Conservation (phyloP, 306 rosid genomes). For the Vachellia pachyceras region DNA sequence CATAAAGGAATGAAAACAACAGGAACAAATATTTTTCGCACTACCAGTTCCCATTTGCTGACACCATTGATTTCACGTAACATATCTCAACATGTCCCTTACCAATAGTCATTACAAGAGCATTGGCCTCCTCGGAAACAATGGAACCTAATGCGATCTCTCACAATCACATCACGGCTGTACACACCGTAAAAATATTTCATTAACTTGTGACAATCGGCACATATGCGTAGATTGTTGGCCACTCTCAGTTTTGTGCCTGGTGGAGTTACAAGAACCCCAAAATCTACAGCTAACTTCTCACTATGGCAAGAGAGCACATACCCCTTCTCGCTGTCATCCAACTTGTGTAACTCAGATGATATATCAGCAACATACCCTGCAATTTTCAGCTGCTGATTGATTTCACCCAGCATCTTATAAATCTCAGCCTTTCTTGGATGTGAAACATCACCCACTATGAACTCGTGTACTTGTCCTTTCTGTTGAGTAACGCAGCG, state of each 20-base stretch:
- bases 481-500: too few relatives aligned
- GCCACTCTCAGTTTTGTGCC: conserved; percentile 78
- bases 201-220: conserved; percentile 85
- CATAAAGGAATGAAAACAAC: not conserved
- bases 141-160: conserved; percentile 82
- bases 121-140: conserved; percentile 66
- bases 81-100: not conserved
- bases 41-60: not conserved
- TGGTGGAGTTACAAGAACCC: conserved; percentile 79
- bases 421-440: conserved; percentile 61
- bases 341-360: conserved; percentile 75
- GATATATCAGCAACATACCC: conserved; percentile 78
- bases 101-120: conserved; percentile 27
- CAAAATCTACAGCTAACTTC: conserved; percentile 85
- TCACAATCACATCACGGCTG: conserved; percentile 66
- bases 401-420: conserved; percentile 72
- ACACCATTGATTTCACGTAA: not conserved
- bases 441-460: conserved; percentile 76
- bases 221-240: conserved; percentile 68
- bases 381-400: conserved; percentile 83
- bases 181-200: conserved; percentile 76
- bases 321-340: conserved; percentile 57
- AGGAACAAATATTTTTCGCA: not conserved
- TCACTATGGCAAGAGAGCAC: conserved; percentile 83
- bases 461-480: conserved; percentile 74